Percentiles rank a stretch among this genome's conserved stretches.
Conservation (phyloP, 2,329 filamentous ascomycete genomes). For the Exophiala phaeomuriformis region DNA sequence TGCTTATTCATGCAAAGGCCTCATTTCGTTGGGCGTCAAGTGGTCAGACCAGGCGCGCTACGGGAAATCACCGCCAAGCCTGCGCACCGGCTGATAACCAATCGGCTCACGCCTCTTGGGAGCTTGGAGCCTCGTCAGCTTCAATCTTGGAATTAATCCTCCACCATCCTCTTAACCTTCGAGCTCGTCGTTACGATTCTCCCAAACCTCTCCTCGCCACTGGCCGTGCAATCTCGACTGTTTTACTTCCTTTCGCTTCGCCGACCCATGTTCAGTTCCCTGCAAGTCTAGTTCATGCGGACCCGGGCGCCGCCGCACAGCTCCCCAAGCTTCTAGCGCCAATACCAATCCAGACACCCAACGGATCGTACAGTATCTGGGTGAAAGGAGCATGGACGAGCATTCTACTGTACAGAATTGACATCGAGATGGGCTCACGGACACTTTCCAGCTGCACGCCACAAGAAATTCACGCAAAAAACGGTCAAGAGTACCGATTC, state of each 20-base stretch:
- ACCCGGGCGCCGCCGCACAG: too few species aligned
- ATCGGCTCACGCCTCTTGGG: not conserved
- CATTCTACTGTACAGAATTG: too few species aligned
- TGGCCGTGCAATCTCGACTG: not conserved
- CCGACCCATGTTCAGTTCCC: too few species aligned
- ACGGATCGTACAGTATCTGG: too few species aligned
- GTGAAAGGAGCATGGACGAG: too few species aligned
- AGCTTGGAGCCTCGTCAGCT: not conserved
- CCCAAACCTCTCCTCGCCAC: not conserved
- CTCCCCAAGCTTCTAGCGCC: too few species aligned
- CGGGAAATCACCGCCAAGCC: conserved; percentile 13
- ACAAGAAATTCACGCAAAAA: not conserved
- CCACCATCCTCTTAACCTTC: not conserved
- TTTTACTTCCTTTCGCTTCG: not conserved
- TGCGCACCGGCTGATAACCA: not conserved
- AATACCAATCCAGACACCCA: too few species aligned
- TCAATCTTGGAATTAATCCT: not conserved
- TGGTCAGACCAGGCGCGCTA: conserved; percentile 4
- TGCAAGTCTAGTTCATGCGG: too few species aligned
- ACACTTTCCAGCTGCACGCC: not conserved
- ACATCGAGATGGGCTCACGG: too few species aligned
- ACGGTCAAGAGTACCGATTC: too few species aligned
- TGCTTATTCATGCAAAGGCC: not conserved
- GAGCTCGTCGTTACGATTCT: not conserved
- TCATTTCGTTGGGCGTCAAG: not conserved